Evolutionary conservation across 2,329 filamentous ascomycete species (phyloP), one percentile per base, ranked within the genome.

Genomic region (Trichoderma sp.): DNA sequence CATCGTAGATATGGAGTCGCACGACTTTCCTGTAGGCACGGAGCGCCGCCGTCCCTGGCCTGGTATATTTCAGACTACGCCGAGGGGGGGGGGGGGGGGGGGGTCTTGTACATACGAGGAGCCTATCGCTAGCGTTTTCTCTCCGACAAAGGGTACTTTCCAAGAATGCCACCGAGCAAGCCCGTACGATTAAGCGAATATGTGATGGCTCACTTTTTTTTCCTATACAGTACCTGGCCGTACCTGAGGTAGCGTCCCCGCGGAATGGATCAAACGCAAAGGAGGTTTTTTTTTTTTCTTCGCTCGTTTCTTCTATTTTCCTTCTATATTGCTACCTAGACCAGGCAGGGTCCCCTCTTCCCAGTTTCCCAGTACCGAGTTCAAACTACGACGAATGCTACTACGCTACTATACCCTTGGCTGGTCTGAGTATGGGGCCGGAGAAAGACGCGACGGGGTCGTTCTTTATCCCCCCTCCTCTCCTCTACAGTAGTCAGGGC

Each of bases 91-190:
- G 21, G 37, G 37, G 32, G 32, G 32, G 32, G 32, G 32, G 32
- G 32, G 32, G 32, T 34, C 39, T 43, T 43, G 39, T n/a, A 34
- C 39, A 18, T n/a, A 34, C 39, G 39, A 43, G 39, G 26, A 55
- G 49, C 24, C 60, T 26, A 58, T 32, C n/a, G 26, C 18, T 66
- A 66, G 63, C 51, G 63, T 51, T 58, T 28, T 43, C 60, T 64
- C 46, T 21, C 34, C 39, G 39, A 43, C 39, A n/a, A 43, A 43
- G 39, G 39, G 18, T 43, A 54, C 49, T 55, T 54, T 34, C 49
- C 49, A 64, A 64, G 60, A 64, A 66, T 58, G 63, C 63, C 54
- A 66, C 63, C 63, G 63, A 65, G 60, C 60, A 34, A 66, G 52
- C n/a, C 63, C 63, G 56, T 55, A 54, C 39, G 10, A 43, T 30